Conservation (phyloP, 768 basidiomycete species). For the Coprinopsis cinerea region DNA sequence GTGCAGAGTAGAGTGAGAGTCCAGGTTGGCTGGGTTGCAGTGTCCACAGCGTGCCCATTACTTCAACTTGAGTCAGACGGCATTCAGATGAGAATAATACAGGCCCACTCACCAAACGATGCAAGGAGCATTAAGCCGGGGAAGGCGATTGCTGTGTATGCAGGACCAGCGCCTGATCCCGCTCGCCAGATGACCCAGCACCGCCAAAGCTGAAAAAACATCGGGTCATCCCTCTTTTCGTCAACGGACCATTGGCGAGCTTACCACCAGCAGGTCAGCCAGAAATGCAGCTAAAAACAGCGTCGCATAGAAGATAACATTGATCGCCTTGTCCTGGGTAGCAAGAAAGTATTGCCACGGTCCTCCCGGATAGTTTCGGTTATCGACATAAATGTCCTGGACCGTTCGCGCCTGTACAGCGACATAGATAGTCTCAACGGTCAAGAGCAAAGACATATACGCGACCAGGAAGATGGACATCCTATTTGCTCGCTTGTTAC, state of each 20-base stretch:
- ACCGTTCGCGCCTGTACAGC: constrained; percentile 32
- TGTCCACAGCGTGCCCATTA: constrained; percentile 34
- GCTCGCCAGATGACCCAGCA: constrained; percentile 40
- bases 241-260: constrained; percentile 4
- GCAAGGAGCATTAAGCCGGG: constrained; percentile 29
- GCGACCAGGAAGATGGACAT: constrained; percentile 25
- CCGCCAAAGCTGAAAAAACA: constrained; percentile 30
- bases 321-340: constrained; percentile 31
- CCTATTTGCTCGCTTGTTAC: not conserved
- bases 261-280: constrained; percentile 35
- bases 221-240: not conserved
- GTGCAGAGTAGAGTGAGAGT: constrained; percentile 29
- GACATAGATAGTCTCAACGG: constrained; percentile 29
- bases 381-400: constrained; percentile 32
- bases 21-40: constrained; percentile 32
- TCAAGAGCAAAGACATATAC: constrained; percentile 30
- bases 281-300: constrained; percentile 36
- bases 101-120: constrained; percentile 30
- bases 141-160: constrained; percentile 26
- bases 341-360: constrained; percentile 37
- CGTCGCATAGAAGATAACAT: constrained; percentile 33
- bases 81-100: not conserved
- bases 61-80: constrained; percentile 15
- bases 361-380: constrained; percentile 32
- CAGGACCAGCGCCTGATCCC: constrained; percentile 19